phyloP scores from a whole-genome alignment of 2,329 filamentous ascomycete species.

The Coniochaeta ligniaria region DNA sequence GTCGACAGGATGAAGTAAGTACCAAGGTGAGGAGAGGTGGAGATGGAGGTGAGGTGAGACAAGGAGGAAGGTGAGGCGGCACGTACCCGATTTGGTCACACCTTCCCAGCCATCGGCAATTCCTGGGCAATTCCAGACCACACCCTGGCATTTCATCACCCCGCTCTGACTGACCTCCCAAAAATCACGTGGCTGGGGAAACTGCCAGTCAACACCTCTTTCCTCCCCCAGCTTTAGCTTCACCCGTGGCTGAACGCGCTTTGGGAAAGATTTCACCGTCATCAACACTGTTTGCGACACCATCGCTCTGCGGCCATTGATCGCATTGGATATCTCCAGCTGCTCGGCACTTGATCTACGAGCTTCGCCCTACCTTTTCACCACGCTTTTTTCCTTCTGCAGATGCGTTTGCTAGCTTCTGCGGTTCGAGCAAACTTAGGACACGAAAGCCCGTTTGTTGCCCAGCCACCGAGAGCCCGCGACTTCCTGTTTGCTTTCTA shows the following conservation, averaged over 20 bases:
- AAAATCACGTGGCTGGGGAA: constrained; percentile 17
- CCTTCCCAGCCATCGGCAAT: background rate
- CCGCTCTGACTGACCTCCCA: background rate
- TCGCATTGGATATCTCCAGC: constrained; percentile 4
- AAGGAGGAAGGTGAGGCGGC: background rate
- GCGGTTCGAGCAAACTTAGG: background rate
- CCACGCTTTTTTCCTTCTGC: background rate
- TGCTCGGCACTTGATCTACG: background rate
- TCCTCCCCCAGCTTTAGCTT: constrained; percentile 7
- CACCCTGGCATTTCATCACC: background rate
- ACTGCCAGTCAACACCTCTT: constrained; percentile 5
- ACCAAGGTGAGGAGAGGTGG: background rate
- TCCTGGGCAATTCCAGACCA: constrained; percentile 1
- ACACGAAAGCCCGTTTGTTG: background rate
- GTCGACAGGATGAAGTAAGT: background rate
- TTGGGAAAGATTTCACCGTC: constrained; percentile 15
- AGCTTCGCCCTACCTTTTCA: background rate
- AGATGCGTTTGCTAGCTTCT: background rate
- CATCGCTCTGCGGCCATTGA: constrained; percentile 16
- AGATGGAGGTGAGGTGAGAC: background rate
- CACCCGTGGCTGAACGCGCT: constrained; percentile 9
- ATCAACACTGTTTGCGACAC: constrained; percentile 14
- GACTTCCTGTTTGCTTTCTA: background rate
- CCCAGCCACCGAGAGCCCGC: background rate
- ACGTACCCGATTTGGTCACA: background rate